Conservation (phyloP, 352 stramenopile genomes). For the Phytophthora pluvialis region DNA sequence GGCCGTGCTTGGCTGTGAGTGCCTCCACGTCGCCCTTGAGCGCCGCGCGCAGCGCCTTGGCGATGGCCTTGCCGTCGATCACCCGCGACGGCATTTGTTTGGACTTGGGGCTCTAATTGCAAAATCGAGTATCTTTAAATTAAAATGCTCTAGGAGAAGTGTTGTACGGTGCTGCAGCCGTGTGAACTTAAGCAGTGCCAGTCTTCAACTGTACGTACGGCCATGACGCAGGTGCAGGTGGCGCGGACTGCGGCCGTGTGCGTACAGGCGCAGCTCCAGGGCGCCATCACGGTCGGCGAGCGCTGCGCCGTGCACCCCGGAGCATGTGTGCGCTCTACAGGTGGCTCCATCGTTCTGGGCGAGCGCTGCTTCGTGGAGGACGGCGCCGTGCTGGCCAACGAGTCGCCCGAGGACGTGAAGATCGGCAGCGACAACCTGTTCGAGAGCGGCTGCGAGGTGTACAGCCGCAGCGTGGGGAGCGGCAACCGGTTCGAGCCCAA, state of each 20-base stretch:
- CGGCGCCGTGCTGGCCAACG: slow-evolving; percentile 47
- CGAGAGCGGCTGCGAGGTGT: slow-evolving; percentile 77
- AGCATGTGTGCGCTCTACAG: slow-evolving; percentile 41
- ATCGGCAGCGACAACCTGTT: slow-evolving; percentile 81
- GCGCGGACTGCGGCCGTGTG: slow-evolving; percentile 53
- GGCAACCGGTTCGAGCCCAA: slow-evolving; percentile 87
- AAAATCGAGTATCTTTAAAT: background rate
- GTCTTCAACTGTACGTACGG: too few relatives aligned
- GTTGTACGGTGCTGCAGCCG: too few relatives aligned
- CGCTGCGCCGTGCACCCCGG: slow-evolving; percentile 61
- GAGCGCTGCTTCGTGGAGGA: slow-evolving; percentile 81
- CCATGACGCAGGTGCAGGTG: slow-evolving; percentile 17
- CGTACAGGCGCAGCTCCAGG: slow-evolving; percentile 50
- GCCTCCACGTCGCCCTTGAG: slow-evolving; percentile 68
- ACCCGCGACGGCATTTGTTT: slow-evolving; percentile 41
- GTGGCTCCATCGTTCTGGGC: slow-evolving; percentile 54
- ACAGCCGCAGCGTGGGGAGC: slow-evolving; percentile 56
- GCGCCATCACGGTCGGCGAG: slow-evolving; percentile 46
- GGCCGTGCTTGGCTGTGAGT: slow-evolving; percentile 55
- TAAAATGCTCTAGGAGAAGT: too few relatives aligned
- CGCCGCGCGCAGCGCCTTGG: slow-evolving; percentile 60
- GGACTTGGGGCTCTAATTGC: background rate
- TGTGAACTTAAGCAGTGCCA: too few relatives aligned
- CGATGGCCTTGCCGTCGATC: slow-evolving; percentile 78
- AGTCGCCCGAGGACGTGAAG: slow-evolving; percentile 40